Conservation (phyloP, 805 yeast genomes). For the Ogataea nitratoaversa region DNA sequence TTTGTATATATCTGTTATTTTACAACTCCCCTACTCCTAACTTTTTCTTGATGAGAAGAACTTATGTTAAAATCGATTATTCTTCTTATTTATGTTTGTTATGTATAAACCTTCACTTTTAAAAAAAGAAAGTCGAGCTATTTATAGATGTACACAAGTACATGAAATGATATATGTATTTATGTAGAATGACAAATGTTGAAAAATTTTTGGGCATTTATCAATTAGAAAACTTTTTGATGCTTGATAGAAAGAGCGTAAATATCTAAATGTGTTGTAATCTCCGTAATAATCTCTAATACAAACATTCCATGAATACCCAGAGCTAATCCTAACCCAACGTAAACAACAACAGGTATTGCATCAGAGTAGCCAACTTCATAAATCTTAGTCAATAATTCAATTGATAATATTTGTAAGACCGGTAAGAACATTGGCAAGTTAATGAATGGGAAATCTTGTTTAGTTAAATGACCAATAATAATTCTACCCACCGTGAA, state of each 20-base stretch:
- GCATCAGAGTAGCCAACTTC: conserved; percentile 38
- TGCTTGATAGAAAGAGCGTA: conserved; percentile 82
- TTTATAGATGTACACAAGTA: too few species aligned
- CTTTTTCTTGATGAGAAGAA: too few species aligned
- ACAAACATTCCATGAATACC: conserved; percentile 71
- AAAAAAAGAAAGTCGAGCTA: too few species aligned
- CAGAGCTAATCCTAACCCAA: conserved; percentile 62
- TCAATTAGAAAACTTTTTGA: conserved; percentile 45
- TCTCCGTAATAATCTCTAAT: conserved; percentile 72
- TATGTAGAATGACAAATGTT: too few species aligned
- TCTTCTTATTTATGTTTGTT: too few species aligned
- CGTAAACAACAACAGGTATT: conserved; percentile 52
- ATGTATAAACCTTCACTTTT: too few species aligned
- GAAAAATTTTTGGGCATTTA: too few species aligned
- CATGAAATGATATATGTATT: too few species aligned
- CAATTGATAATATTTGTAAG: conserved; percentile 38
- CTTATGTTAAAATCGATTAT: too few species aligned
- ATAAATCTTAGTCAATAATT: conserved; percentile 33
- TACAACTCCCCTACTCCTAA: too few species aligned
- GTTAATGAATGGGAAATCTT: conserved; percentile 68
- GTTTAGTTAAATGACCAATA: conserved; percentile 78
- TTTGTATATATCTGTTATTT: too few species aligned
- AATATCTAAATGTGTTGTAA: conserved; percentile 77
- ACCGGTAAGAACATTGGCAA: conserved; percentile 67
- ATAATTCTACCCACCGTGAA: conserved; percentile 89